Conservation (phyloP, 192 early-diverging fungal species). For the Coemansia sp. region DNA sequence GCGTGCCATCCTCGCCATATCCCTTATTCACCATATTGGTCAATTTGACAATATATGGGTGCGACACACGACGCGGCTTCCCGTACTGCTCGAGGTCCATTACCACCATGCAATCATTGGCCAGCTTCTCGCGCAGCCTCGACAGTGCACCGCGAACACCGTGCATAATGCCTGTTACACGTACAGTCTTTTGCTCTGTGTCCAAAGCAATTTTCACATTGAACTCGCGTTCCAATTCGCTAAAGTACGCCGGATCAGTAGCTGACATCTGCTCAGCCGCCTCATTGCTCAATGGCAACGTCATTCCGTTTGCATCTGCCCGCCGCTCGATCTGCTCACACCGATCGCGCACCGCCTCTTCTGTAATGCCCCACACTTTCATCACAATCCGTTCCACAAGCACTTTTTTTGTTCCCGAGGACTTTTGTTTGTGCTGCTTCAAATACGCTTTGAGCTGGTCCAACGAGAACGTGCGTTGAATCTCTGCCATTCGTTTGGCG, state of each 20-base stretch:
- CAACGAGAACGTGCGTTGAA: constrained; percentile 16
- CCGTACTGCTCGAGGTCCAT: constrained; percentile 23
- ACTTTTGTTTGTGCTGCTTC: constrained; percentile 6
- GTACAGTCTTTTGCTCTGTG: not conserved
- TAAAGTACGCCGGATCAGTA: constrained; percentile 1
- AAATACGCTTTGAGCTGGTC: constrained; percentile 37
- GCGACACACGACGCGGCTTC: constrained; percentile 16
- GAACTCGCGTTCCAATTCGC: constrained; percentile 25
- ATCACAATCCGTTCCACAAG: constrained; percentile 33
- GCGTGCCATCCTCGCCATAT: constrained; percentile 8
- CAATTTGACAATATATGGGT: not conserved
- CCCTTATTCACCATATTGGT: not conserved
- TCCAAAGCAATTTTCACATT: constrained; percentile 18
- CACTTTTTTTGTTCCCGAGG: constrained; percentile 20
- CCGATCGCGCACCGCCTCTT: constrained; percentile 10
- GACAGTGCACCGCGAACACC: constrained; percentile 31
- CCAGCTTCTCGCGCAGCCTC: constrained; percentile 35
- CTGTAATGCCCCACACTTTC: constrained; percentile 38
- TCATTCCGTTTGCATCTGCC: constrained; percentile 15
- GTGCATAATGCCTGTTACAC: constrained; percentile 22
- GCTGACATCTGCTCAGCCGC: constrained; percentile 10
- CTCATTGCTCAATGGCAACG: constrained; percentile 24
- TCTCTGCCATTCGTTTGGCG: constrained; percentile 5
- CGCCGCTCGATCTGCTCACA: constrained; percentile 9
- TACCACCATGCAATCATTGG: constrained; percentile 24